phyloP scores from a whole-genome alignment of 768 basidiomycete genomes.

The Trametes punicea region DNA sequence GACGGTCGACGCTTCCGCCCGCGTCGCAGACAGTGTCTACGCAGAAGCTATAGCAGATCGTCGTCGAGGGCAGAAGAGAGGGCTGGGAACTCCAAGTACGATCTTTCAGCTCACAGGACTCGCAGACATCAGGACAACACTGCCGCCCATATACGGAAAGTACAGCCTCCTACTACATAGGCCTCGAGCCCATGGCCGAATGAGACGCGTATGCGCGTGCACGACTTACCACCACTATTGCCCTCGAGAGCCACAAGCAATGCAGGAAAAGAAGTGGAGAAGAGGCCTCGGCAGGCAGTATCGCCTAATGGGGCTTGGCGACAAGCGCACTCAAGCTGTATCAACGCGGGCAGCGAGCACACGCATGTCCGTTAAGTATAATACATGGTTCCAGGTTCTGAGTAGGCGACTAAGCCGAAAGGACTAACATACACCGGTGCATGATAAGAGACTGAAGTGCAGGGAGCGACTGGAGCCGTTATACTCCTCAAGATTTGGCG shows the following conservation, averaged over 20 bases:
- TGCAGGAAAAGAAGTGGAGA: no score
- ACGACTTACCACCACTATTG: no score
- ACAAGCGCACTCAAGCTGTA: no score
- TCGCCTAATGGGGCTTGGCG: no score
- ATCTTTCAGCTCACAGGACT: no score
- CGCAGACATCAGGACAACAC: slow-evolving; percentile 13
- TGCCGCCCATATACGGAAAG: slow-evolving; percentile 6
- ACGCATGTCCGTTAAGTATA: background rate
- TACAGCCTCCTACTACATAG: slow-evolving; percentile 1
- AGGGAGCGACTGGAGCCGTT: background rate
- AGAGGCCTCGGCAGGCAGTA: no score
- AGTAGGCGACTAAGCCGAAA: background rate
- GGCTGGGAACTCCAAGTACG: no score
- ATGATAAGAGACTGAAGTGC: background rate
- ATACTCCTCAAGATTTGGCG: slow-evolving; percentile 22
- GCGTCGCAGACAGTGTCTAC: background rate
- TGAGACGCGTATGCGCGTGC: no score
- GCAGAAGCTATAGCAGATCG: background rate
- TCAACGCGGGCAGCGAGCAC: background rate
- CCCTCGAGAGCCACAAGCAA: background rate
- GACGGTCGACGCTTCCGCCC: background rate
- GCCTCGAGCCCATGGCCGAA: background rate
- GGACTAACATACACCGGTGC: slow-evolving; percentile 10
- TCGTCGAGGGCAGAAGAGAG: background rate
- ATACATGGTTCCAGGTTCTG: slow-evolving; percentile 4